phyloP scores from a whole-genome alignment of 305 asterid genomes.

The Fraxinus sp. region DNA sequence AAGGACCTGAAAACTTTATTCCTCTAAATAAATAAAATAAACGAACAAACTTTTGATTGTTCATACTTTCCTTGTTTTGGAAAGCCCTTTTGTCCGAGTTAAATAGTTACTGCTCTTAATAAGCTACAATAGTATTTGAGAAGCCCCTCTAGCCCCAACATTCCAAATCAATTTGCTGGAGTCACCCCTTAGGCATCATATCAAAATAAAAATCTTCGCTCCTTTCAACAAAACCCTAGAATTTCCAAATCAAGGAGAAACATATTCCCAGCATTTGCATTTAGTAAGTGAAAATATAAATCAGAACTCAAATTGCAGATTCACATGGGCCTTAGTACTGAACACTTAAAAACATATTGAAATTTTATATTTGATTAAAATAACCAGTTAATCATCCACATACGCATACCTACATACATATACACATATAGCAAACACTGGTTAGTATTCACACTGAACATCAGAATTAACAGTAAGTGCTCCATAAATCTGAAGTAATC shows the following conservation, averaged over 20 bases:
- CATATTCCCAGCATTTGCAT: constrained; percentile 2
- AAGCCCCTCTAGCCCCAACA: not conserved
- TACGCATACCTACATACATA: not conserved
- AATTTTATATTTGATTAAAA: not conserved
- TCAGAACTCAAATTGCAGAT: not conserved
- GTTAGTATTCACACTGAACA: not conserved
- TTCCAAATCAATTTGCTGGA: not conserved
- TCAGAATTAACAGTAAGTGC: not conserved
- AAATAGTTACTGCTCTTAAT: not conserved
- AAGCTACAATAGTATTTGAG: not conserved
- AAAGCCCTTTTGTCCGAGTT: not conserved
- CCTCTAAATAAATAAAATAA: not conserved
- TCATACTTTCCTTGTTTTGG: not conserved
- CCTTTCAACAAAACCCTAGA: not conserved
- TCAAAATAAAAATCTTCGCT: not conserved
- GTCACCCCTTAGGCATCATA: not conserved
- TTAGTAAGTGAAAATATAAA: not conserved
- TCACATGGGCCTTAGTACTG: not conserved
- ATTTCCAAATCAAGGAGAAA: not conserved
- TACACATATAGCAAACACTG: not conserved
- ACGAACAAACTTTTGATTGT: not conserved
- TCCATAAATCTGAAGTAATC: not conserved
- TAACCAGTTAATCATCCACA: not conserved
- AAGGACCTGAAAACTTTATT: not conserved
- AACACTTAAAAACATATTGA: not conserved